phyloP scores from a whole-genome alignment of 2,329 filamentous ascomycete genomes.

The Sphaceloma murrayae region DNA sequence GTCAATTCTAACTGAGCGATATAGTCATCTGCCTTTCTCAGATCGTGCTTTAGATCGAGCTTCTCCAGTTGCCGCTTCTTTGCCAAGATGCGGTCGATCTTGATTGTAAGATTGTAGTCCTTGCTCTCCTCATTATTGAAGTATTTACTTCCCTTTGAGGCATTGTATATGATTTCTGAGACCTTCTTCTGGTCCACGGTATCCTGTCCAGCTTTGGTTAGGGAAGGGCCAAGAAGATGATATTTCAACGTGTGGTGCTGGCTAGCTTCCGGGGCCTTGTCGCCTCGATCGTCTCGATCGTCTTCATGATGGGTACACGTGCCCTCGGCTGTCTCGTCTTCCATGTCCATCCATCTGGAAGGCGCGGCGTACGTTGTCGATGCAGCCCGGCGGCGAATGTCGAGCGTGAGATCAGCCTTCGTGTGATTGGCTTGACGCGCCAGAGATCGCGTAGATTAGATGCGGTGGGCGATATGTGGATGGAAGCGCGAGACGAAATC shows the following conservation, averaged over 20 bases:
- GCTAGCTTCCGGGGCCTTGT: constrained; percentile 20
- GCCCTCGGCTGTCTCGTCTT: constrained; percentile 12
- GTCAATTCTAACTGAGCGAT: constrained; percentile 68
- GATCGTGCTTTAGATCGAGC: constrained; percentile 61
- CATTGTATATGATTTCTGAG: constrained; percentile 93
- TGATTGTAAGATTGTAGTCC: constrained; percentile 73
- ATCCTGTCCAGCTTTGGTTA: constrained; percentile 90
- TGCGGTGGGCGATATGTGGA: background rate
- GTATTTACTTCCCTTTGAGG: constrained; percentile 91
- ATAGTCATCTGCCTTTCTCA: constrained; percentile 69
- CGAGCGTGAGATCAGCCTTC: background rate
- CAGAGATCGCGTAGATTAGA: constrained; percentile 3
- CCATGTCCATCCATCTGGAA: constrained; percentile 17
- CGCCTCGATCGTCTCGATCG: background rate
- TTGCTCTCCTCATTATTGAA: constrained; percentile 82
- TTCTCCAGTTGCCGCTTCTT: constrained; percentile 68
- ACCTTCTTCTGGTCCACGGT: constrained; percentile 90
- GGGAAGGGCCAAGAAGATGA: constrained; percentile 75
- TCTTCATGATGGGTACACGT: background rate
- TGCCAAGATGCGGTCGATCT: constrained; percentile 69
- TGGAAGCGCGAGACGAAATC: background rate
- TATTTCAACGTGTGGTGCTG: constrained; percentile 70
- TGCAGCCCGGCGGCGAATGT: constrained; percentile 10
- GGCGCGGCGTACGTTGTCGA: too few relatives aligned
- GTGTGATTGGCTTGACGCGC: constrained; percentile 5